Conservation (phyloP, 306 rosid species). For the Medicago arabica region DNA sequence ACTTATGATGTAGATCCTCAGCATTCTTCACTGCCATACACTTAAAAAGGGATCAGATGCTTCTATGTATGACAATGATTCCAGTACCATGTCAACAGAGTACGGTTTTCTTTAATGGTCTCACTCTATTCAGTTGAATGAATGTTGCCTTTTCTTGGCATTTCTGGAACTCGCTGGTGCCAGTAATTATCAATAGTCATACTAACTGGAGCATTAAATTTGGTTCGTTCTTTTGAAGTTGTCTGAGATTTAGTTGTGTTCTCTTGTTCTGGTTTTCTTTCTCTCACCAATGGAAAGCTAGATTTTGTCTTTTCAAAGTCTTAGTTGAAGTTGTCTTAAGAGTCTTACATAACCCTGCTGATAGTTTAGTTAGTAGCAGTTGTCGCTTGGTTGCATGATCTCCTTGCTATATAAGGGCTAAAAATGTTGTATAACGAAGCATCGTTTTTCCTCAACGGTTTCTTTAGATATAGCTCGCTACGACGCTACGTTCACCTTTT, state of each 20-base stretch:
- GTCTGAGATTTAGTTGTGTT: neutral
- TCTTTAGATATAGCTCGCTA: no score
- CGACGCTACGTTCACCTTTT: no score
- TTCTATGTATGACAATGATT: slow-evolving; percentile 1
- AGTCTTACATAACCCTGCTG: neutral
- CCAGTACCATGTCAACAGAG: no score
- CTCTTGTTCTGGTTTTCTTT: neutral
- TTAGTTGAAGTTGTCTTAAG: no score
- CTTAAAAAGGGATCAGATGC: slow-evolving; percentile 6
- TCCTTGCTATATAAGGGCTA: neutral
- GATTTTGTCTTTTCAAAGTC: slow-evolving; percentile 5
- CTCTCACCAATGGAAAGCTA: slow-evolving; percentile 5
- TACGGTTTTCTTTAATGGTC: no score
- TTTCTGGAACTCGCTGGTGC: slow-evolving; percentile 5
- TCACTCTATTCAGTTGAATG: slow-evolving; percentile 13
- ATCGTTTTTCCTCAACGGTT: neutral
- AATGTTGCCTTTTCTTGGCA: neutral
- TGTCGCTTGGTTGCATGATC: neutral
- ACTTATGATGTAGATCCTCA: neutral
- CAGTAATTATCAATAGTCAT: slow-evolving; percentile 8
- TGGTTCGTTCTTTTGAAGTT: neutral
- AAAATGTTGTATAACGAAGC: neutral
- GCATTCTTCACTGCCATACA: neutral
- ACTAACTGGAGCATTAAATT: slow-evolving; percentile 2
- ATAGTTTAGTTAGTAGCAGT: neutral